Conservation (phyloP, 2,329 filamentous ascomycete genomes). For the Xylogone sp. region DNA sequence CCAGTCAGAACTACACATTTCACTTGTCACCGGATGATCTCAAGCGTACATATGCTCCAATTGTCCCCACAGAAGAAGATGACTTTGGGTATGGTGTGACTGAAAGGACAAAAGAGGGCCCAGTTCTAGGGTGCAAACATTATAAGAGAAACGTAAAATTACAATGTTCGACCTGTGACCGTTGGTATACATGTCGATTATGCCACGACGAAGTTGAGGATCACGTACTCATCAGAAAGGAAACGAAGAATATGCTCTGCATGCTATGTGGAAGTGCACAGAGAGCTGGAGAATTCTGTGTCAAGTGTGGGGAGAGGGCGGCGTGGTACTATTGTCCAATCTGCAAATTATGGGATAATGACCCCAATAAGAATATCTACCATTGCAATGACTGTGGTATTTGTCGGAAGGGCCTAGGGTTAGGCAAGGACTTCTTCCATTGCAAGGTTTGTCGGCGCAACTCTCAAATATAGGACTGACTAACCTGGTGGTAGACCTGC, state of each 20-base stretch:
- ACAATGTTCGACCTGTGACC: conserved; percentile 84
- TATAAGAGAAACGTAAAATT: conserved; percentile 96
- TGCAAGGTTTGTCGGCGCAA: conserved; percentile 68
- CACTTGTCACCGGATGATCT: conserved; percentile 57
- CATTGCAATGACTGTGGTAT: conserved; percentile 96
- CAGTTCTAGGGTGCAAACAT: conserved; percentile 76
- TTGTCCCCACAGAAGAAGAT: conserved; percentile 42
- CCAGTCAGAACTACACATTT: conserved; percentile 35
- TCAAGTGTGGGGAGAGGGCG: conserved; percentile 69
- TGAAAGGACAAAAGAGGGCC: conserved; percentile 20
- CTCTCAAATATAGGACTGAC: neutral
- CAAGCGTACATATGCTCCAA: conserved; percentile 62
- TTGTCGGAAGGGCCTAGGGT: conserved; percentile 81
- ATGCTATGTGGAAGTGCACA: conserved; percentile 92
- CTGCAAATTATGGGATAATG: conserved; percentile 97
- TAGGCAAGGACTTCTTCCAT: conserved; percentile 96
- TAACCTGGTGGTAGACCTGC: conserved; percentile 60
- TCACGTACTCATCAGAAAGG: conserved; percentile 73
- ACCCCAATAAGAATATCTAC: conserved; percentile 86
- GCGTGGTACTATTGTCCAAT: conserved; percentile 91
- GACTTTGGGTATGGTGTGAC: conserved; percentile 34
- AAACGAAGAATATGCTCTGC: conserved; percentile 93
- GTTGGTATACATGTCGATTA: conserved; percentile 93
- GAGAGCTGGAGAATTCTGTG: conserved; percentile 72
- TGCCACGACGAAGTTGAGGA: conserved; percentile 85